These are phyloP conservation scores for Pichia californica DNA, from an alignment of 805 yeast species.

Conservation along the genomic window DNA sequence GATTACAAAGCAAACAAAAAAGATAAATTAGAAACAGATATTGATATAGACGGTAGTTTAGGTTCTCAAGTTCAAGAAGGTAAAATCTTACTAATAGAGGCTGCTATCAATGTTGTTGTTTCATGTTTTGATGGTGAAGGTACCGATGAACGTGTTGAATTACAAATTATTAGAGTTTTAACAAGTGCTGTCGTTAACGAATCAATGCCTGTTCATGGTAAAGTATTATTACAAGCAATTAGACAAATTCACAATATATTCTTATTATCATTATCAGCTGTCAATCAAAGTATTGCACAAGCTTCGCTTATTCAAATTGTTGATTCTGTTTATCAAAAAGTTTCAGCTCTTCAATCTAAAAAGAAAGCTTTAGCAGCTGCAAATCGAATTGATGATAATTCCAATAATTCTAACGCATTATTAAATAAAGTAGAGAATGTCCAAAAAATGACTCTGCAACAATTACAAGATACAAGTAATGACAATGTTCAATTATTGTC, in stretches of 20 bases:
- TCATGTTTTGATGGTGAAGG: constrained; percentile 88
- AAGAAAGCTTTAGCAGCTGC: neutral
- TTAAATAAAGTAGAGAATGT: neutral
- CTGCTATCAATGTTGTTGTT: constrained; percentile 77
- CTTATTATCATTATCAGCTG: constrained; percentile 69
- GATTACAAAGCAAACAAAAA: constrained; percentile 29
- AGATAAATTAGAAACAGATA: constrained; percentile 20
- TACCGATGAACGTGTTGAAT: constrained; percentile 80
- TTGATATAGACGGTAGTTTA: constrained; percentile 37
- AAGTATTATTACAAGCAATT: constrained; percentile 79
- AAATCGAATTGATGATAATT: no score
- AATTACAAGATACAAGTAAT: constrained; percentile 48
- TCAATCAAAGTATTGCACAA: constrained; percentile 92
- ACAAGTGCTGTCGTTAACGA: constrained; percentile 83
- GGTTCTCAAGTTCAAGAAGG: constrained; percentile 31
- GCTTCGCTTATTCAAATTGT: constrained; percentile 91
- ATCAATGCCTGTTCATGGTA: constrained; percentile 82
- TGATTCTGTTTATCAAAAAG: constrained; percentile 74
- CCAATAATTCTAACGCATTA: no score
- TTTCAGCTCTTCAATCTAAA: constrained; percentile 15
- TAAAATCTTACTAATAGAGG: constrained; percentile 60
- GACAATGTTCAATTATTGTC: constrained; percentile 49
- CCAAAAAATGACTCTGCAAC: constrained; percentile 44
- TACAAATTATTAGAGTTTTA: constrained; percentile 88
- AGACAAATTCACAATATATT: constrained; percentile 92